phyloP scores from a whole-genome alignment of 345 rosid species.

The Nasturtium officinale region DNA sequence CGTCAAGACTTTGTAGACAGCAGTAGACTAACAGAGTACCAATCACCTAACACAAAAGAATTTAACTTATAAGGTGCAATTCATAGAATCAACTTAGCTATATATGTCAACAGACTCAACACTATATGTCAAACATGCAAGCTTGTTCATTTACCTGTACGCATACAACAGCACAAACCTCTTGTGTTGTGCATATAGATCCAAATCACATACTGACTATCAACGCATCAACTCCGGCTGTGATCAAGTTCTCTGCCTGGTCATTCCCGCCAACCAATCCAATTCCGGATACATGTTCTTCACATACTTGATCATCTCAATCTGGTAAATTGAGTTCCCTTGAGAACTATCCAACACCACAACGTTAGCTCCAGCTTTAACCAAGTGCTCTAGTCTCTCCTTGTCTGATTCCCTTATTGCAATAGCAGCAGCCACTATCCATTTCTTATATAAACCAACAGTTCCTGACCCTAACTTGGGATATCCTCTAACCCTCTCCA shows the following conservation, averaged over 20 bases:
- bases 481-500: conserved; percentile 68
- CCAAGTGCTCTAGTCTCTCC: too few relatives aligned
- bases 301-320: conserved; percentile 81
- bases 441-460: conserved; percentile 63
- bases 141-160: conserved; percentile 66
- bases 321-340: conserved; percentile 84
- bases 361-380: too few relatives aligned
- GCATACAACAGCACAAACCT: conserved; percentile 90
- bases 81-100: conserved; percentile 6
- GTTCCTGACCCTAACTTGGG: conserved; percentile 71
- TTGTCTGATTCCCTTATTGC: conserved; percentile 85
- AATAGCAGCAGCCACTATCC: conserved; percentile 89
- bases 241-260: conserved; percentile 84
- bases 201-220: conserved; percentile 97
- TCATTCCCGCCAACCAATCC: conserved; percentile 86
- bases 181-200: conserved; percentile 93
- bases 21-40: conserved; percentile 67
- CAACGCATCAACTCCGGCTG: conserved; percentile 79
- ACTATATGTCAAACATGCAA: background rate
- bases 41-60: background rate
- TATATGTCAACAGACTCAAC: too few relatives aligned
- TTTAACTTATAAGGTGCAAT: background rate
- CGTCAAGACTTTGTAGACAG: conserved; percentile 89
- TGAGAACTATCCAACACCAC: too few relatives aligned
- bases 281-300: conserved; percentile 68